These are phyloP conservation scores for Postia placenta DNA, from an alignment of 768 basidiomycete genomes.

Conservation along the genomic window DNA sequence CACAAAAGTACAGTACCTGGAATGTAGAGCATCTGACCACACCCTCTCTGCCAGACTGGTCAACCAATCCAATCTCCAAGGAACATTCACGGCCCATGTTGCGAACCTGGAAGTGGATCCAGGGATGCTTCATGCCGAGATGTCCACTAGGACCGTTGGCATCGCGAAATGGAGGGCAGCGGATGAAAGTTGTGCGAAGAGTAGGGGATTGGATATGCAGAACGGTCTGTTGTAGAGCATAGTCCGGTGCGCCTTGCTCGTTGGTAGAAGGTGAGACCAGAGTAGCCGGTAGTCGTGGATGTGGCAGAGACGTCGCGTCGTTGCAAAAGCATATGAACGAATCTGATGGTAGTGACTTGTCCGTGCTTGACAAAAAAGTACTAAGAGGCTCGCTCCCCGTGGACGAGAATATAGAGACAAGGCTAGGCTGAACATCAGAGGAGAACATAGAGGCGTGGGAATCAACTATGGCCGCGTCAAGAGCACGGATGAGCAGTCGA, in stretches of 20 bases:
- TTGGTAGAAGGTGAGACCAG: slow-evolving; percentile 37
- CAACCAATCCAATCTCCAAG: slow-evolving; percentile 70
- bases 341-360: slow-evolving; percentile 48
- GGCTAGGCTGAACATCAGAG: slow-evolving; percentile 41
- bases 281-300: slow-evolving; percentile 38
- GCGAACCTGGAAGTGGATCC: slow-evolving; percentile 73
- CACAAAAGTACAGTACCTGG: slow-evolving; percentile 44
- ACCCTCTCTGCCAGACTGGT: slow-evolving; percentile 53
- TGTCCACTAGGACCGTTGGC: neutral
- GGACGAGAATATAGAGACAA: slow-evolving; percentile 73
- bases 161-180: slow-evolving; percentile 39
- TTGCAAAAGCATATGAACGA: slow-evolving; percentile 62
- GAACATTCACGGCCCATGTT: slow-evolving; percentile 64
- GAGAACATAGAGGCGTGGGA: slow-evolving; percentile 17
- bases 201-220: slow-evolving; percentile 79
- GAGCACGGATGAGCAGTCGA: too few species aligned
- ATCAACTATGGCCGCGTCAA: too few species aligned
- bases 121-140: slow-evolving; percentile 61
- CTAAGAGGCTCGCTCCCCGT: slow-evolving; percentile 56
- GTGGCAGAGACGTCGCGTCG: slow-evolving; percentile 46
- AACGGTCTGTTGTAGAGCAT: slow-evolving; percentile 56
- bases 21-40: slow-evolving; percentile 70
- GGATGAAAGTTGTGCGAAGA: slow-evolving; percentile 59
- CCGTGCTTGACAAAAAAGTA: slow-evolving; percentile 44
- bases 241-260: slow-evolving; percentile 16